Conservation (phyloP, 1,284 basidiomycete species). For the Chiua sp. region DNA sequence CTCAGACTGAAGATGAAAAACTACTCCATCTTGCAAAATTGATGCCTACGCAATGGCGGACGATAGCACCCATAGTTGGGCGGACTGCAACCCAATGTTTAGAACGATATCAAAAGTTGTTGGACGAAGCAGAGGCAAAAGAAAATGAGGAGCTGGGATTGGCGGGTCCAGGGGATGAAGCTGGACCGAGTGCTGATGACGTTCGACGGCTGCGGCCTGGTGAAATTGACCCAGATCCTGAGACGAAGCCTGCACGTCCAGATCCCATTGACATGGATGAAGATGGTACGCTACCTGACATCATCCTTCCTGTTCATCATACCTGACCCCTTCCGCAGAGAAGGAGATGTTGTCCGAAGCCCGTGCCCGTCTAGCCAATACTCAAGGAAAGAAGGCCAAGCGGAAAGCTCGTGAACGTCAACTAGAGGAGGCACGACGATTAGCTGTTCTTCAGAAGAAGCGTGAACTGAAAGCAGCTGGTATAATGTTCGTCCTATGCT, state of each 20-base stretch:
- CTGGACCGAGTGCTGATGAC: constrained; percentile 91
- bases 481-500: constrained; percentile 74
- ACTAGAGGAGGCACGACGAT: constrained; percentile 92
- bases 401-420: constrained; percentile 97
- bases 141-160: constrained; percentile 94
- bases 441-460: constrained; percentile 98
- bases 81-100: constrained; percentile 99
- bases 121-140: constrained; percentile 96
- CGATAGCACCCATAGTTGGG: constrained; percentile 98
- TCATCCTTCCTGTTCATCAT: neutral
- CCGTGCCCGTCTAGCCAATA: constrained; percentile 96
- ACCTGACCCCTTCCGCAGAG: constrained; percentile 56
- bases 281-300: constrained; percentile 66
- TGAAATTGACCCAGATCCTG: constrained; percentile 99
- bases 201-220: constrained; percentile 90
- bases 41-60: constrained; percentile 99
- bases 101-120: constrained; percentile 96
- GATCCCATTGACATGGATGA: constrained; percentile 99
- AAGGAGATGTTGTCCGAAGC: constrained; percentile 99
- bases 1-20: constrained; percentile 97
- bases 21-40: constrained; percentile 97
- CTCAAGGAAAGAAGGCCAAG: constrained; percentile 99
- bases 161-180: constrained; percentile 80
- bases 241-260: constrained; percentile 96
- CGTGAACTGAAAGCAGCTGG: constrained; percentile 97